phyloP scores from a whole-genome alignment of 495 filamentous ascomycete species.

The Xylaria cubensis region DNA sequence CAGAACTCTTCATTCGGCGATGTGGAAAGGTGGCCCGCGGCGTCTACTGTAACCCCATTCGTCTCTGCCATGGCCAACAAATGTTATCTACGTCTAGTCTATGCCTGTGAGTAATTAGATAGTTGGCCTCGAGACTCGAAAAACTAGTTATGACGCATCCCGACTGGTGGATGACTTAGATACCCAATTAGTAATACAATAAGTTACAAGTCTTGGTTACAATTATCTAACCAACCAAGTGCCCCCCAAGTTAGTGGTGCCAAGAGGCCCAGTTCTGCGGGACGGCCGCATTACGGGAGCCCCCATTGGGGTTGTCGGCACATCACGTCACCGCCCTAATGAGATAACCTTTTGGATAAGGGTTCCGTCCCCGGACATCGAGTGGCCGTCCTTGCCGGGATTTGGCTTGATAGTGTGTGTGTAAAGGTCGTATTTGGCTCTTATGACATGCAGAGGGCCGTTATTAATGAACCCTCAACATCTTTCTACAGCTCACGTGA shows the following conservation, averaged over 20 bases:
- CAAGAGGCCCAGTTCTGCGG: conserved; percentile 21
- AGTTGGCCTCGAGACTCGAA: neutral
- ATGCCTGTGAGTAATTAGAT: neutral
- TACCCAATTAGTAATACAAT: conserved; percentile 18
- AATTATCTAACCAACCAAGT: neutral
- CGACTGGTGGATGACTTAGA: neutral
- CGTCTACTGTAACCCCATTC: conserved; percentile 16
- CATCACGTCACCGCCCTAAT: conserved; percentile 3
- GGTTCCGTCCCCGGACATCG: neutral
- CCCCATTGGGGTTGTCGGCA: neutral
- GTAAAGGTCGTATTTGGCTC: neutral
- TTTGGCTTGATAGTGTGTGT: neutral
- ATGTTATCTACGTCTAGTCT: neutral
- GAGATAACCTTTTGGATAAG: neutral
- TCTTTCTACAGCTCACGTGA: conserved; percentile 17
- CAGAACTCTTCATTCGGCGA: conserved; percentile 68
- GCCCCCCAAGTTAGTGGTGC: neutral
- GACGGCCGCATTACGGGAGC: conserved; percentile 1
- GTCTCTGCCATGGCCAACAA: conserved; percentile 8
- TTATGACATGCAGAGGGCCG: conserved; percentile 22
- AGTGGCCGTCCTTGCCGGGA: conserved; percentile 2
- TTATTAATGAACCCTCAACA: conserved; percentile 13
- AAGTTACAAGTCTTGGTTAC: neutral
- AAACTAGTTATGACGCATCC: neutral
- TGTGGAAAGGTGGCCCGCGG: conserved; percentile 9